These are phyloP conservation scores for Ophiostoma australiae DNA, from an alignment of 2,329 filamentous ascomycete species.

Conservation along the genomic window DNA sequence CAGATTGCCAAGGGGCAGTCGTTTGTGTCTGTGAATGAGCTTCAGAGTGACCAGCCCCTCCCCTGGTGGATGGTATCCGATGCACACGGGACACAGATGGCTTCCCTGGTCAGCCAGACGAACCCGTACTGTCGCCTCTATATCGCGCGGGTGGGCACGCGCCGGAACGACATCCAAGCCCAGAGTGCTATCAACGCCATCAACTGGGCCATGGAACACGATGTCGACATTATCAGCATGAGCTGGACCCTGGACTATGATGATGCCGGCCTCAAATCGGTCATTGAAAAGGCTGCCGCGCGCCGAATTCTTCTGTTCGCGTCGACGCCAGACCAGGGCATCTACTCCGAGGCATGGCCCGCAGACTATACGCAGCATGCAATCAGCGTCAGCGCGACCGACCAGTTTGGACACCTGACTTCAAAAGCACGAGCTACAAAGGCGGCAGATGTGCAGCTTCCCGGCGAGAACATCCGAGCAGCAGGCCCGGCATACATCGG, in stretches of 20 bases:
- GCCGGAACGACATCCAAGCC: conserved; percentile 13
- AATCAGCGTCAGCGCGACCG: conserved; percentile 33
- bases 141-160: conserved; percentile 20
- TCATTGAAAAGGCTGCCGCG: conserved; percentile 31
- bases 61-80: conserved; percentile 23
- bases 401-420: conserved; percentile 27
- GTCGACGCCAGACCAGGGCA: conserved; percentile 34
- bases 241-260: conserved; percentile 31
- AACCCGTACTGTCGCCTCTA: conserved; percentile 22
- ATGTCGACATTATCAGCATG: conserved; percentile 38
- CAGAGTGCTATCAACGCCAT: conserved; percentile 17
- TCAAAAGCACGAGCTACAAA: conserved; percentile 27
- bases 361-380: conserved; percentile 25
- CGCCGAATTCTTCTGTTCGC: conserved; percentile 36
- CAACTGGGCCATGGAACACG: conserved; percentile 16
- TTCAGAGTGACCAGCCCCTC: conserved; percentile 1
- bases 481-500: conserved; percentile 10
- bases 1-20: conserved; percentile 20
- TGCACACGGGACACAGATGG: conserved; percentile 24
- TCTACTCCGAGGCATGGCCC: conserved; percentile 19
- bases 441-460: conserved; percentile 17
- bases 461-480: conserved; percentile 16
- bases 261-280: conserved; percentile 28
- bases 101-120: conserved; percentile 18
- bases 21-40: background rate